Evolutionary conservation across 768 basidiomycete species (phyloP).

Genomic region (Leccinum imitatum): DNA sequence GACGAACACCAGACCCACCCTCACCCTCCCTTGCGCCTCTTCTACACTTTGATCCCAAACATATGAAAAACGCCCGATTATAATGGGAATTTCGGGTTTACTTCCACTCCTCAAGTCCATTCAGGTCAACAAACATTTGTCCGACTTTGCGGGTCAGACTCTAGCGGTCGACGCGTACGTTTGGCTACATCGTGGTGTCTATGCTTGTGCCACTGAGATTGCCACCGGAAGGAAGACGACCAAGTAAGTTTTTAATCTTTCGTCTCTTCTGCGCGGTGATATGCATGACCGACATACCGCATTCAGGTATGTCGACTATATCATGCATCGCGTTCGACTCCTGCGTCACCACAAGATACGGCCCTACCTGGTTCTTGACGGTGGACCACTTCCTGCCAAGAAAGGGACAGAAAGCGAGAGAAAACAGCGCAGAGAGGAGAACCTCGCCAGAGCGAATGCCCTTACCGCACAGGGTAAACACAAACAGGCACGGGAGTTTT

Average conservation of each 20-base stretch:
- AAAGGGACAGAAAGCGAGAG: conserved; percentile 83
- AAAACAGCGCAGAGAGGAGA: conserved; percentile 72
- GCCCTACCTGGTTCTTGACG: conserved; percentile 95
- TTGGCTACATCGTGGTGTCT: conserved; percentile 88
- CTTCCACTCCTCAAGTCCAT: conserved; percentile 90
- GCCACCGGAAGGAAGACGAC: conserved; percentile 81
- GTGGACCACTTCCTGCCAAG: conserved; percentile 94
- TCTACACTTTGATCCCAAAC: conserved; percentile 3
- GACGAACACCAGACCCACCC: not conserved
- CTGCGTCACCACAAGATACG: conserved; percentile 80
- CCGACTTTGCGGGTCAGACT: conserved; percentile 79
- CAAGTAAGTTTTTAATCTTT: conserved; percentile 55
- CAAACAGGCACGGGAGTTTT: conserved; percentile 81
- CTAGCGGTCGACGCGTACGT: conserved; percentile 95
- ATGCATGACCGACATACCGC: conserved; percentile 4
- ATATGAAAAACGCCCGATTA: not conserved
- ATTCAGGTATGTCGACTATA: conserved; percentile 90
- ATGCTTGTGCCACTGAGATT: conserved; percentile 86
- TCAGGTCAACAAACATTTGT: conserved; percentile 73
- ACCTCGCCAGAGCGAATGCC: conserved; percentile 68
- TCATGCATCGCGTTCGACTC: conserved; percentile 88
- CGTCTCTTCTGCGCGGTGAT: not conserved
- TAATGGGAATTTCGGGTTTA: conserved; percentile 91
- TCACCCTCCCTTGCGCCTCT: conserved; percentile 1
- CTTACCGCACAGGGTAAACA: conserved; percentile 77